phyloP scores from a whole-genome alignment of 2,329 filamentous ascomycete genomes.

The Fusarium sambucinum region DNA sequence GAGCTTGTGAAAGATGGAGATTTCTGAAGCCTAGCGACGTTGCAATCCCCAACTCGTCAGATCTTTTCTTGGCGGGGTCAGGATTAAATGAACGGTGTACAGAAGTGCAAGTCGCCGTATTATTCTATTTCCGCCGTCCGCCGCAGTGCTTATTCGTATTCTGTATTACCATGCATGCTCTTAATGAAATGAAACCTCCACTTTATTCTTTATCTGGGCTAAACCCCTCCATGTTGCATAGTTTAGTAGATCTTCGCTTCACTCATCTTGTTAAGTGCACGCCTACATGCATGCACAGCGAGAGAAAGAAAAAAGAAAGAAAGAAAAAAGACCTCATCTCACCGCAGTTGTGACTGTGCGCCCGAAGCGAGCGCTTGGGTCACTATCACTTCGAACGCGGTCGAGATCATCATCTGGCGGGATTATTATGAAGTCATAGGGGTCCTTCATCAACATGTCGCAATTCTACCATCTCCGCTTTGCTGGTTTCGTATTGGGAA shows the following conservation, averaged over 20 bases:
- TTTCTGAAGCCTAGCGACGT: constrained; percentile 31
- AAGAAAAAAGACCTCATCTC: constrained; percentile 31
- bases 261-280: constrained; percentile 27
- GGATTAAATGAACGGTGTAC: constrained; percentile 27
- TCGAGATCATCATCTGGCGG: constrained; percentile 23
- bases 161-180: constrained; percentile 23
- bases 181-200: constrained; percentile 42
- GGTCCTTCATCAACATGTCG: constrained; percentile 41
- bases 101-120: neutral
- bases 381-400: constrained; percentile 23
- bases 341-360: constrained; percentile 43
- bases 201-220: constrained; percentile 10
- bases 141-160: constrained; percentile 38
- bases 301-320: constrained; percentile 2
- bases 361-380: constrained; percentile 38
- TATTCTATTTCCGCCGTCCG: neutral
- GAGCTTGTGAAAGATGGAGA: constrained; percentile 24
- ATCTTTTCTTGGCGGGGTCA: constrained; percentile 37
- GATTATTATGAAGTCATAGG: constrained; percentile 50
- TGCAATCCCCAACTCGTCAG: constrained; percentile 38
- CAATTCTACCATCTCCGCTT: constrained; percentile 11
- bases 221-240: neutral
- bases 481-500: constrained; percentile 8
- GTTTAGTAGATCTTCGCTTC: constrained; percentile 37
- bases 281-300: constrained; percentile 14